Conservation (phyloP, 1,139 yeast genomes). For the Magnusiomyces magnusii region DNA sequence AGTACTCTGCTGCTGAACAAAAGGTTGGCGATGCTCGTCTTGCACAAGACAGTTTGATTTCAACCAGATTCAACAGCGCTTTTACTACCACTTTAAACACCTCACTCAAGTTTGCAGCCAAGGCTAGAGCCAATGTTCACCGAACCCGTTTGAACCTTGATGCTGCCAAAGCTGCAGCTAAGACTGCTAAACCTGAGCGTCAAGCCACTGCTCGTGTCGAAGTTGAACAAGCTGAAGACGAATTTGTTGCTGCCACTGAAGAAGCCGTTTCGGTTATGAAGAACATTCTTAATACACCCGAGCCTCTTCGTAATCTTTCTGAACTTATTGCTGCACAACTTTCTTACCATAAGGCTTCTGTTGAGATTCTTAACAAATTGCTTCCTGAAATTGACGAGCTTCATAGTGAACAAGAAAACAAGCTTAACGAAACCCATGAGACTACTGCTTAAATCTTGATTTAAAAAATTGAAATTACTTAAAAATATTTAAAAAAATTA, state of each 20-base stretch:
- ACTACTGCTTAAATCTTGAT: slow-evolving; percentile 14
- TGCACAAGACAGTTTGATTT: slow-evolving; percentile 72
- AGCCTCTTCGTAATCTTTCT: slow-evolving; percentile 60
- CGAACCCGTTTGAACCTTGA: slow-evolving; percentile 75
- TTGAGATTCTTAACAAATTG: slow-evolving; percentile 59
- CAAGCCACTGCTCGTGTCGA: slow-evolving; percentile 68
- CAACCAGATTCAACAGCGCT: slow-evolving; percentile 61
- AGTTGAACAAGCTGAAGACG: slow-evolving; percentile 84
- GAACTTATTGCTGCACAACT: slow-evolving; percentile 75
- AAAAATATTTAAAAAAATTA: too few species aligned
- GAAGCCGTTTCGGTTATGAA: slow-evolving; percentile 83
- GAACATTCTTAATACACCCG: slow-evolving; percentile 67
- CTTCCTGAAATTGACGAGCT: slow-evolving; percentile 58
- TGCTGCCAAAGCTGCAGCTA: slow-evolving; percentile 64
- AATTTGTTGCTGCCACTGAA: slow-evolving; percentile 84
- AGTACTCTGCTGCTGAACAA: slow-evolving; percentile 48
- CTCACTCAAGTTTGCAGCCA: slow-evolving; percentile 57
- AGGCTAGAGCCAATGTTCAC: slow-evolving; percentile 69
- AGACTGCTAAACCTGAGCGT: slow-evolving; percentile 63
- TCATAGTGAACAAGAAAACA: slow-evolving; percentile 45
- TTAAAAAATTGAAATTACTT: too few species aligned
- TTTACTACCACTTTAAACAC: slow-evolving; percentile 57
- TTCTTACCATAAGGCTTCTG: slow-evolving; percentile 73
- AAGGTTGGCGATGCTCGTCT: slow-evolving; percentile 79
- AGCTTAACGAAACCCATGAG: slow-evolving; percentile 34